Conservation (phyloP, 148 eudicot genomes). For the Diospyros lotus region DNA sequence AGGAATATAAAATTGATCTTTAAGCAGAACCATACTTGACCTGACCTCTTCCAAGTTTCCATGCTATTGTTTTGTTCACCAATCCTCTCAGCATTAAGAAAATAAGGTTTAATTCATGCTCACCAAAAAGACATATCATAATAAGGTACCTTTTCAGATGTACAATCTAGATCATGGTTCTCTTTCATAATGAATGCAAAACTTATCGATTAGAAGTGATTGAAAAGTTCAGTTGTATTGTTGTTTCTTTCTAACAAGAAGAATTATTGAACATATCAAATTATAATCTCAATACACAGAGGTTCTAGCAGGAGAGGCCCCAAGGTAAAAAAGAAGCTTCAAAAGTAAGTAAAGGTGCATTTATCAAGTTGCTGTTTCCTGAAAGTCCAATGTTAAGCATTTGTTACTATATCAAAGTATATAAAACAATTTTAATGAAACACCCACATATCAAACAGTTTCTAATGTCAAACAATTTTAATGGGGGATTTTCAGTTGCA, state of each 20-base stretch:
- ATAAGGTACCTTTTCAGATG: not conserved
- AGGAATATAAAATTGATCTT: not conserved
- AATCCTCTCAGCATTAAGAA: not conserved
- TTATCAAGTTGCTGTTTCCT: not conserved
- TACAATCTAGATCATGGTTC: not conserved
- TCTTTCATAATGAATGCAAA: not conserved
- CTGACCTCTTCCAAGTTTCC: constrained; percentile 3
- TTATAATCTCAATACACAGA: not conserved
- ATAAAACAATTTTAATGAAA: too few species aligned
- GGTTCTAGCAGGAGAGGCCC: not conserved
- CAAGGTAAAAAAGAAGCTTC: too few species aligned
- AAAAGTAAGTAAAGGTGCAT: not conserved
- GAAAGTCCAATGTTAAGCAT: not conserved
- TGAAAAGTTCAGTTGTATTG: not conserved
- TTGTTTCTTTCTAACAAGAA: not conserved
- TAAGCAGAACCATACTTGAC: not conserved
- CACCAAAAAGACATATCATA: not conserved
- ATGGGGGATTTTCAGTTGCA: not conserved
- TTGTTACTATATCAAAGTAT: too few species aligned
- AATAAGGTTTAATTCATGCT: not conserved
- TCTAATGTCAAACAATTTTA: too few species aligned
- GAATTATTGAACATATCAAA: not conserved
- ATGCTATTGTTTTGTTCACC: not conserved
- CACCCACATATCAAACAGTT: too few species aligned
- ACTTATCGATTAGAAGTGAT: not conserved